A percentile compares a stretch with the other conserved stretches of the same genome.
phyloP scores from a whole-genome alignment of 2,329 filamentous ascomycete genomes.

The Hypocrella siamensis region DNA sequence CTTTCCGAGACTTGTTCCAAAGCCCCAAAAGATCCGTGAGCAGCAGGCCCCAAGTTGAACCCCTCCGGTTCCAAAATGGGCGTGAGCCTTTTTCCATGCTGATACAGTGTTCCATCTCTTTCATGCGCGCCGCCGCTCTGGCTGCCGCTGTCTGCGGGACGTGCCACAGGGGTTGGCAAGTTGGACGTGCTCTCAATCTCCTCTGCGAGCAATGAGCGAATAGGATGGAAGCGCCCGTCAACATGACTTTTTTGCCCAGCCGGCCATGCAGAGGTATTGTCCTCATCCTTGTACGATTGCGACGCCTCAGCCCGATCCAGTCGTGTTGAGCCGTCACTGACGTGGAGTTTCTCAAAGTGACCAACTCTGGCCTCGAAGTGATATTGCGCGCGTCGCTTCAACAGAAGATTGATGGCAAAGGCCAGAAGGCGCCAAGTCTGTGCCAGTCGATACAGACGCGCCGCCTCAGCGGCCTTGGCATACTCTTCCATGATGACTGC shows the following conservation, averaged over 20 bases:
- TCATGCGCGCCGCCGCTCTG: constrained; percentile 3
- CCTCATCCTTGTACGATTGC: constrained; percentile 15
- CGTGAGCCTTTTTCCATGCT: constrained; percentile 23
- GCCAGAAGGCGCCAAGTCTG: constrained; percentile 49
- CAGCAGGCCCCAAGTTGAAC: constrained; percentile 33
- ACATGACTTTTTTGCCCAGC: constrained; percentile 13
- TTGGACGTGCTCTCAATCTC: constrained; percentile 50
- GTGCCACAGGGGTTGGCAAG: constrained; percentile 41
- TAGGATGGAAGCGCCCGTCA: constrained; percentile 14
- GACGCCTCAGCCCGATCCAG: constrained; percentile 11
- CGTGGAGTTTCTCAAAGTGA: constrained; percentile 18
- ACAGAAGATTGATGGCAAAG: constrained; percentile 37
- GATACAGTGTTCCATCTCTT: constrained; percentile 11
- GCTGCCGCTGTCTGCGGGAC: constrained; percentile 29
- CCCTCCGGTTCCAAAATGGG: constrained; percentile 34
- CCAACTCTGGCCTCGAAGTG: constrained; percentile 35
- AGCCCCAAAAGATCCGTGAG: constrained; percentile 17
- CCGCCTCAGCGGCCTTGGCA: constrained; percentile 39
- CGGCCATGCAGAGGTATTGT: constrained; percentile 20
- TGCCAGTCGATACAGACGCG: constrained; percentile 41
- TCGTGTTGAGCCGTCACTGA: constrained; percentile 12
- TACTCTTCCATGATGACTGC: constrained; percentile 37
- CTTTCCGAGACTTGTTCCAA: constrained; percentile 9
- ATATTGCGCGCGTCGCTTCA: constrained; percentile 38
- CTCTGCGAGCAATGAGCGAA: constrained; percentile 33